A percentile compares a stretch with the other conserved stretches of the same genome.
phyloP scores from a whole-genome alignment of 73 alveolate genomes.

The Breviolum minutum region DNA sequence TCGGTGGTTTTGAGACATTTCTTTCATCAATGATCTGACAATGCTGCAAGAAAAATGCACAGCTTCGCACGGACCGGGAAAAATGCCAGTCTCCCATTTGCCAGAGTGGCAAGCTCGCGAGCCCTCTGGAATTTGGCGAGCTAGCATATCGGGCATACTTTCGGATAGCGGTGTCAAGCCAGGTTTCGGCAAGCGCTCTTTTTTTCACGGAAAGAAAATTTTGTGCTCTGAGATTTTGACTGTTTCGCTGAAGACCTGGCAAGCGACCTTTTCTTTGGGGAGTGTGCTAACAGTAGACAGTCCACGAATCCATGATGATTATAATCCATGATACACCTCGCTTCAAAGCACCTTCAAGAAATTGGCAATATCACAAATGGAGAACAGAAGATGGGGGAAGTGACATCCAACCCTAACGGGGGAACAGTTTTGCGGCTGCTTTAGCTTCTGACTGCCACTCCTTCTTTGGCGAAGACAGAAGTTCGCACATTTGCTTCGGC shows the following conservation, averaged over 20 bases:
- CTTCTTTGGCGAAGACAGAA: slow-evolving; percentile 49
- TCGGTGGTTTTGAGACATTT: too few species aligned
- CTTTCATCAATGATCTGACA: too few species aligned
- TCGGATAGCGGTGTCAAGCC: neutral
- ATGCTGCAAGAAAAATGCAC: neutral
- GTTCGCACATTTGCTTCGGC: slow-evolving; percentile 28
- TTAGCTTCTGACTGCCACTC: slow-evolving; percentile 33
- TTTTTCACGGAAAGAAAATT: too few species aligned
- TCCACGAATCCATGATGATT: neutral
- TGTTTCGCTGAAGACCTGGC: neutral
- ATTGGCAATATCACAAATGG: too few species aligned
- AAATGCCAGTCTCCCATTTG: slow-evolving; percentile 15
- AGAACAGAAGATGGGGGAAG: too few species aligned
- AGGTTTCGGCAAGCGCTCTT: neutral
- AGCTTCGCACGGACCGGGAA: slow-evolving; percentile 3
- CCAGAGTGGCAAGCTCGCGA: neutral
- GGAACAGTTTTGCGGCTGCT: neutral
- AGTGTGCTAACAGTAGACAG: neutral
- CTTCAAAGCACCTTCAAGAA: too few species aligned
- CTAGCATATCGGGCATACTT: neutral
- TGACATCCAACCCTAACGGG: too few species aligned
- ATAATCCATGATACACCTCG: too few species aligned
- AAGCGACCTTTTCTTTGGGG: neutral
- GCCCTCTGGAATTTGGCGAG: neutral
- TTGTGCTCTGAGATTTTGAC: neutral